Percentiles rank a stretch among this genome's conserved stretches.
phyloP scores from a whole-genome alignment of 2,329 filamentous ascomycete species.

The Xylaria digitata region DNA sequence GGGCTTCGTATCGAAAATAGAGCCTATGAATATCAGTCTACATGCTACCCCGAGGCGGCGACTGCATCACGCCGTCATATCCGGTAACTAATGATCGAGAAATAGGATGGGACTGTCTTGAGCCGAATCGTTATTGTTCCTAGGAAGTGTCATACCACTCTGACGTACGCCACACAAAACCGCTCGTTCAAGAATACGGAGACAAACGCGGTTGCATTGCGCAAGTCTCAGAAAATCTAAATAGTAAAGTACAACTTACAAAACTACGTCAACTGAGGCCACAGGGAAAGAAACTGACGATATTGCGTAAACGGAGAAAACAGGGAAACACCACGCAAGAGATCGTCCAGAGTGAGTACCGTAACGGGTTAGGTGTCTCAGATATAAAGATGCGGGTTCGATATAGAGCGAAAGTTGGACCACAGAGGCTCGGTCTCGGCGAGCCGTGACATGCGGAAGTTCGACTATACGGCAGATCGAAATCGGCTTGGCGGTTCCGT shows the following conservation, averaged over 20 bases:
- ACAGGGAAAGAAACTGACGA: neutral
- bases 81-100: neutral
- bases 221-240: neutral
- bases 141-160: too few species aligned
- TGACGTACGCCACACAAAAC: too few species aligned
- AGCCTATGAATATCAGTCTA: neutral
- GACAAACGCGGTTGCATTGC: neutral
- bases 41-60: neutral
- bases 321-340: conserved; percentile 14
- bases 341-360: conserved; percentile 28
- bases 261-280: neutral
- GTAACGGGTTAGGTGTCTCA: conserved; percentile 15
- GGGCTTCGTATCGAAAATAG: conserved; percentile 6
- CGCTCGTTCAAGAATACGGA: neutral
- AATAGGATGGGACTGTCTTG: neutral
- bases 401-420: neutral
- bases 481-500: neutral
- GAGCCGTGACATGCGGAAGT: neutral
- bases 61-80: neutral
- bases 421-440: neutral
- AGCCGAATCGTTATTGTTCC: too few species aligned
- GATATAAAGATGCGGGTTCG: neutral
- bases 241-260: too few species aligned
- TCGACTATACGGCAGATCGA: neutral
- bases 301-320: conserved; percentile 4